Conservation (phyloP, 1,284 basidiomycete genomes). For the Trichosporon coremiiforme region DNA sequence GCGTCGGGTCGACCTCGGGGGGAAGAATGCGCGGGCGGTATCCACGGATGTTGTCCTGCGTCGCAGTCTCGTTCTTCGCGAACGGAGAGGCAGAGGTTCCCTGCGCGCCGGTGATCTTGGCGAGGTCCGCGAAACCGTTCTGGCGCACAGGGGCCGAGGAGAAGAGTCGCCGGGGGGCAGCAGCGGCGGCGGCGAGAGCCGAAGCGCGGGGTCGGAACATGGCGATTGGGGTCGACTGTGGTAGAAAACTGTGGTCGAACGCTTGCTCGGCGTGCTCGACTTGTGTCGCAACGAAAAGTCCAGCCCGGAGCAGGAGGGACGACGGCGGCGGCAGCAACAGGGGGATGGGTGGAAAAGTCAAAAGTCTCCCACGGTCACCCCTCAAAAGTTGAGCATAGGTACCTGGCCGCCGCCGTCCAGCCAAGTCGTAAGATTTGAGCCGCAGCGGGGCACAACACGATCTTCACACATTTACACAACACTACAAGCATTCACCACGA, state of each 20-base stretch:
- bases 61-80: conserved; percentile 4
- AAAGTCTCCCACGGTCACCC: conserved; percentile 41
- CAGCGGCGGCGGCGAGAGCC: conserved; percentile 12
- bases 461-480: background rate
- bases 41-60: conserved; percentile 32
- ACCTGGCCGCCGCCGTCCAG: background rate
- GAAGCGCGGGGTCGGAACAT: conserved; percentile 20
- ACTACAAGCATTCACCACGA: conserved; percentile 19
- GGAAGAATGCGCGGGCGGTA: conserved; percentile 60
- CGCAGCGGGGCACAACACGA: background rate
- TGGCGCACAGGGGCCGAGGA: conserved; percentile 10
- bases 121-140: conserved; percentile 31
- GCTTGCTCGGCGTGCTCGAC: background rate
- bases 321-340: background rate
- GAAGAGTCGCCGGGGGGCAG: conserved; percentile 23
- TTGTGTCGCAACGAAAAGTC: background rate
- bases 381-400: conserved; percentile 26
- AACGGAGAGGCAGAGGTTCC: background rate
- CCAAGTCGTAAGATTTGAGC: conserved; percentile 2
- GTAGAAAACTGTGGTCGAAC: conserved; percentile 1
- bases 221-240: conserved; percentile 18
- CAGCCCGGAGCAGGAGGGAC: background rate
- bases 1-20: conserved; percentile 72
- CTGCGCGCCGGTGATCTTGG: conserved; percentile 21
- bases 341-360: conserved; percentile 1